phyloP scores from a whole-genome alignment of 306 rosid genomes.

The Cicer chorassanicum region DNA sequence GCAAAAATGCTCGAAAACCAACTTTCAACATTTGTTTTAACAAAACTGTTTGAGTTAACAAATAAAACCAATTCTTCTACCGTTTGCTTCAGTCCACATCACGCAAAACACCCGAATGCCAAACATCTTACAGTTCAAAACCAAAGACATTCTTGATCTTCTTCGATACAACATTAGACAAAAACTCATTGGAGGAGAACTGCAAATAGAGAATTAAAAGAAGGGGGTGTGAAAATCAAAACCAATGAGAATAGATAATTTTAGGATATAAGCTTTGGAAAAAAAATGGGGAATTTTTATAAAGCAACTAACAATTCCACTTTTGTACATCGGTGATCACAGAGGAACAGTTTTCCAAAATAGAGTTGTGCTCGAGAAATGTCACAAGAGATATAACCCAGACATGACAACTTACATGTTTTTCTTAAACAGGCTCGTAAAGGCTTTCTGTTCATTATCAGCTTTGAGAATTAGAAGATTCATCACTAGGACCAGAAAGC shows the following conservation, averaged over 20 bases:
- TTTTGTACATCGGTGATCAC: constrained; percentile 48
- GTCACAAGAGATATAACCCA: constrained; percentile 49
- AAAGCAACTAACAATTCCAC: constrained; percentile 44
- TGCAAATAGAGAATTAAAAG: constrained; percentile 43
- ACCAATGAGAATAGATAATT: background rate
- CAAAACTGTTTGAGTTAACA: constrained; percentile 45
- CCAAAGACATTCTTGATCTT: constrained; percentile 52
- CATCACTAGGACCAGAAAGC: background rate
- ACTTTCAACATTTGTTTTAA: constrained; percentile 51
- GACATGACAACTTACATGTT: constrained; percentile 56
- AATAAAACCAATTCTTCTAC: constrained; percentile 40
- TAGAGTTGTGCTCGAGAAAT: constrained; percentile 57
- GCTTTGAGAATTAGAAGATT: background rate
- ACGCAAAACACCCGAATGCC: background rate
- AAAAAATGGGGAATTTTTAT: background rate
- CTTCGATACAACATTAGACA: constrained; percentile 42
- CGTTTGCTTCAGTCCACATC: constrained; percentile 42
- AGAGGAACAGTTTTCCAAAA: constrained; percentile 57
- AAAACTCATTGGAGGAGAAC: background rate
- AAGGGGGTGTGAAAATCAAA: constrained; percentile 52
- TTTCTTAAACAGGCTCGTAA: constrained; percentile 56
- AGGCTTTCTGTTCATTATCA: background rate
- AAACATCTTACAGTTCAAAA: background rate
- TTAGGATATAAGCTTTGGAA: constrained; percentile 44
- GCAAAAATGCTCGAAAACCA: constrained; percentile 63